Conservation (phyloP, 768 basidiomycete species). For the Boletus reticulatus region DNA sequence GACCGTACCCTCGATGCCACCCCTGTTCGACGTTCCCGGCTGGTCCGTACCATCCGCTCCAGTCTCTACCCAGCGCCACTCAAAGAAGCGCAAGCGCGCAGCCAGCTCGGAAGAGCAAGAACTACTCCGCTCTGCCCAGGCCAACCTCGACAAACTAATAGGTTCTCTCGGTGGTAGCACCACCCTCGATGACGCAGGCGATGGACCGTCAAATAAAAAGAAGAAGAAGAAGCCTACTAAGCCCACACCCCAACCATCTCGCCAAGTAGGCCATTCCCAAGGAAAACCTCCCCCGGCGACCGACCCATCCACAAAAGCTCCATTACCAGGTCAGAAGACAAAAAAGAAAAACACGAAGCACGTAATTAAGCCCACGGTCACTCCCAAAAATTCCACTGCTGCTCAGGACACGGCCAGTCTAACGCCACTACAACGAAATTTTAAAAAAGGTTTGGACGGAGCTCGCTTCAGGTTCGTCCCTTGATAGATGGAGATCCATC, state of each 20-base stretch:
- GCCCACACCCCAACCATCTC: conserved; percentile 3
- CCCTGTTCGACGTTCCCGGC: conserved; percentile 66
- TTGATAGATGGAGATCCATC: neutral
- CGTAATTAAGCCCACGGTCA: conserved; percentile 20
- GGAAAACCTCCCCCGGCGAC: neutral
- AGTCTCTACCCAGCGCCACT: conserved; percentile 32
- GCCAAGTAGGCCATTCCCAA: neutral
- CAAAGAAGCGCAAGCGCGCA: conserved; percentile 56
- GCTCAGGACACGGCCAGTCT: conserved; percentile 34
- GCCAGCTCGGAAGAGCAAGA: conserved; percentile 35
- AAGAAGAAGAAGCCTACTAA: conserved; percentile 6
- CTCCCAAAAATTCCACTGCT: conserved; percentile 13
- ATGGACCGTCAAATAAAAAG: conserved; percentile 21
- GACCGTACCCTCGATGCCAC: conserved; percentile 17
- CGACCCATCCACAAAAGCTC: conserved; percentile 10
- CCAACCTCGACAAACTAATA: conserved; percentile 63
- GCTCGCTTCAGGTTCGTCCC: conserved; percentile 75
- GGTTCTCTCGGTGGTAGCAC: conserved; percentile 39
- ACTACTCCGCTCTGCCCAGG: conserved; percentile 37
- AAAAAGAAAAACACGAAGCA: conserved; percentile 21
- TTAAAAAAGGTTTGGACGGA: conserved; percentile 80
- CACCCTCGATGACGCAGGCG: conserved; percentile 12
- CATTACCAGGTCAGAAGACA: conserved; percentile 11
- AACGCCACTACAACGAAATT: conserved; percentile 70
- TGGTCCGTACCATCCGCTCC: conserved; percentile 55